Evolutionary conservation across 495 filamentous ascomycete species (phyloP), one percentile per base, ranked within the genome.

Genomic region (Bacidia rubella): DNA sequence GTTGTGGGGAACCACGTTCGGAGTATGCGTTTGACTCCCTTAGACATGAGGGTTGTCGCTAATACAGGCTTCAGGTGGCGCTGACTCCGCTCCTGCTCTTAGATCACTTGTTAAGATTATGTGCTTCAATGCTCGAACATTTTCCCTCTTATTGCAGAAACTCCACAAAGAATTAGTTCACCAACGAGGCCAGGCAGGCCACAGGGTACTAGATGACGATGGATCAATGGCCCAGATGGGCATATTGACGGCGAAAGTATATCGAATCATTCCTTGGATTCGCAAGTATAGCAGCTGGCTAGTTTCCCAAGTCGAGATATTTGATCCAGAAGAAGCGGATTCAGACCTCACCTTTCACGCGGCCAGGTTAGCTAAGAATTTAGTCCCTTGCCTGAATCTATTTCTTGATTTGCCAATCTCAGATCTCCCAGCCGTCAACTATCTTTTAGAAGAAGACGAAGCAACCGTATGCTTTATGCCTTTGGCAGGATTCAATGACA

Each of bases 221-320:
- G 2, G 76, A 81, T 53, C 3, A 32, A 11, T 4, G 42, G 7
- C 80, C 74, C 41, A 15, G 5, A 15, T 7, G 7, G 29, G 5
- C 5, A 35, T 15, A 15, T 67, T 88, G 27, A 82, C 80, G 2
- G 74, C 74, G 2, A 70, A 80, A 50, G 74, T 76, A 10, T 78
- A 81, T 20, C 78, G 82, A 41, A 69, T 86, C 42, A 64, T 90
- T 20, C 84, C 85, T 3, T 75, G 76, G 7, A 69, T 90, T 35
- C 80, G 85, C 5, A 70, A 86, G 40, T 89, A 89, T 62, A 83
- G 81, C 62, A 77, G 74, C 32, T 90, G 86, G 86, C 69, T 90
- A 45, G 62, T 75, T 11, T 66, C 69, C 15, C 29, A 35, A 35
- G 15, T 15, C 15, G 29, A 35, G 5, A 35, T 35, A 5, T 7